Evolutionary conservation across 2,329 filamentous ascomycete species (phyloP), one percentile per base, ranked within the genome.

Genomic region (Gaeumannomyces tritici): DNA sequence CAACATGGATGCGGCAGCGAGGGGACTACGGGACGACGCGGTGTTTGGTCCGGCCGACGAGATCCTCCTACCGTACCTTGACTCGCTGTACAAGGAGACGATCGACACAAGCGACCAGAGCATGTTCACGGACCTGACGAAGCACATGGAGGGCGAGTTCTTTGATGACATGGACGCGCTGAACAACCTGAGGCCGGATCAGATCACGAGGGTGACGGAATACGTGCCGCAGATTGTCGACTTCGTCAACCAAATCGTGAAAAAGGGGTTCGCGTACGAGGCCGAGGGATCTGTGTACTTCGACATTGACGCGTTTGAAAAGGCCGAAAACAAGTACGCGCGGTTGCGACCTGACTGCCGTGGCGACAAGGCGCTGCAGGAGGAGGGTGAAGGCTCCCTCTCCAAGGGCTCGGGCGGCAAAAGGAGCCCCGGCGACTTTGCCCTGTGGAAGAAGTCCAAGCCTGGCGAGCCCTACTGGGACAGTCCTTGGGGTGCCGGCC

Each of bases 401-500:
- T 84, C 83, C 0, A 86, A 84, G 70, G 80, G 79, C 63, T 70
- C 82, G 0, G 80, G 79, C 12, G 82, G 78, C 67, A 98, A 98
- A 79, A 86, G 88, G 62, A 87, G 85, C 28, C 80, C 87, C 1
- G 88, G 89, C 8, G 93, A 98, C 70, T 98, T 98, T 75, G 93
- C 92, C 0, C 79, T 98, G 1, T 97, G 92, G 93, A 98, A 98
- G 74, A 87, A 88, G 62, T 93, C 89, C 1, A 97, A 96, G 76
- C 85, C 90, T 18, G 93, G 93, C 56, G 93, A 98, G 79, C 93
- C 93, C 0, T 89, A 85, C 67, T 98, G 93, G 93, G 81, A 86
- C 6, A 95, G 89, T 68, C 86, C 87, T 4, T 98, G 93, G 93
- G 92, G 93, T 5, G 81, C 87, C 62, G 93, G 93, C 5, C 82